Conservation (phyloP, 495 filamentous ascomycete species). For the Collariella sp. region DNA sequence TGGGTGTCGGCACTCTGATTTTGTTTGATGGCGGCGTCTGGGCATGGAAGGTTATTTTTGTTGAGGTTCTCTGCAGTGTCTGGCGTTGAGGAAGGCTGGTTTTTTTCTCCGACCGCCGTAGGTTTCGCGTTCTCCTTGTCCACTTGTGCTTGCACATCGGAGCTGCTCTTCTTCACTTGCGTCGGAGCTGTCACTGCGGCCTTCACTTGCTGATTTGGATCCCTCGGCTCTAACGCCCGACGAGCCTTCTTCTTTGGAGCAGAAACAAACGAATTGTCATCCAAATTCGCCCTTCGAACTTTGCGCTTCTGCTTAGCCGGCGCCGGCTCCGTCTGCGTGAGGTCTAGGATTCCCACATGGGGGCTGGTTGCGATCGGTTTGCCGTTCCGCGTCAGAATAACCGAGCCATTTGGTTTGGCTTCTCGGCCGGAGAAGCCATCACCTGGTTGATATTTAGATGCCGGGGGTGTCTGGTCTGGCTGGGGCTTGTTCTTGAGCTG, state of each 20-base stretch:
- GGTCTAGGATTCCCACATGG: conserved; percentile 11
- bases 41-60: neutral
- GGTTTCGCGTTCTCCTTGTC: too few relatives aligned
- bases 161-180: neutral
- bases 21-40: neutral
- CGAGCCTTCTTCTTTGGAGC: conserved; percentile 4
- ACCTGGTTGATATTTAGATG: conserved; percentile 3
- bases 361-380: neutral
- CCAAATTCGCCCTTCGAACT: neutral
- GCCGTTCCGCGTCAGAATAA: conserved; percentile 4
- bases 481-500: conserved; percentile 3
- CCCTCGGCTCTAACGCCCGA: neutral
- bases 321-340: conserved; percentile 11
- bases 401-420: conserved; percentile 15
- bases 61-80: neutral
- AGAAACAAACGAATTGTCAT: conserved; percentile 10
- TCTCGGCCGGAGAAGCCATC: conserved; percentile 23
- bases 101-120: neutral
- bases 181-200: neutral
- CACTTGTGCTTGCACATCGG: neutral
- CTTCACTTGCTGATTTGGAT: neutral
- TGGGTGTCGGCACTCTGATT: too few relatives aligned
- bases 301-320: neutral
- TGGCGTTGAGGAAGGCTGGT: too few relatives aligned
- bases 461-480: neutral